Conservation (phyloP, 495 filamentous ascomycete genomes). For the Bryoglossum gracile region DNA sequence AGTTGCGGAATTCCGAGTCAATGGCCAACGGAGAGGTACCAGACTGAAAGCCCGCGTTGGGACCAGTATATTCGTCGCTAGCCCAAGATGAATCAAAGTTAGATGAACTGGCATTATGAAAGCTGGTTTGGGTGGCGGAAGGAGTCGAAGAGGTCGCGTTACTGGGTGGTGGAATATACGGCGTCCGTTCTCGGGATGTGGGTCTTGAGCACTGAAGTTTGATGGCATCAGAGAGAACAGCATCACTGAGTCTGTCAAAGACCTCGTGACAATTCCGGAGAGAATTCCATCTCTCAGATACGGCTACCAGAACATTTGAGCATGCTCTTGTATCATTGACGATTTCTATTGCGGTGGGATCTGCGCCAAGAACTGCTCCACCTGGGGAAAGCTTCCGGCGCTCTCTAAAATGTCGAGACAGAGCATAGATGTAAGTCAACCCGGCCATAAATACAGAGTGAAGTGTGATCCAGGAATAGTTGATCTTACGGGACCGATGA, state of each 20-base stretch:
- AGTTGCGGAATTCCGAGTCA: slow-evolving; percentile 22
- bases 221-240: slow-evolving; percentile 23
- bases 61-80: not conserved
- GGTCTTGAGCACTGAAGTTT: slow-evolving; percentile 15
- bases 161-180: not conserved
- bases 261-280: slow-evolving; percentile 24
- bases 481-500: slow-evolving; percentile 23
- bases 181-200: not conserved
- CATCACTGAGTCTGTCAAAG: slow-evolving; percentile 27
- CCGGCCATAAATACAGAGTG: slow-evolving; percentile 28
- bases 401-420: slow-evolving; percentile 24
- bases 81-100: not conserved
- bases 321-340: slow-evolving; percentile 25
- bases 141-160: not conserved
- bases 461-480: slow-evolving; percentile 28
- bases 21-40: slow-evolving; percentile 16
- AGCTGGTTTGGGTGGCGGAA: not conserved
- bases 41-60: not conserved
- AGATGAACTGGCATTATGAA: not conserved
- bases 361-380: not conserved
- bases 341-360: slow-evolving; percentile 25
- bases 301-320: slow-evolving; percentile 26
- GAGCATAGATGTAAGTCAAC: slow-evolving; percentile 25
- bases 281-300: slow-evolving; percentile 25
- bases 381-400: not conserved